These are phyloP conservation scores for Fusarium oligoseptatum DNA, from an alignment of 2,329 filamentous ascomycete species.

Conservation along the genomic window DNA sequence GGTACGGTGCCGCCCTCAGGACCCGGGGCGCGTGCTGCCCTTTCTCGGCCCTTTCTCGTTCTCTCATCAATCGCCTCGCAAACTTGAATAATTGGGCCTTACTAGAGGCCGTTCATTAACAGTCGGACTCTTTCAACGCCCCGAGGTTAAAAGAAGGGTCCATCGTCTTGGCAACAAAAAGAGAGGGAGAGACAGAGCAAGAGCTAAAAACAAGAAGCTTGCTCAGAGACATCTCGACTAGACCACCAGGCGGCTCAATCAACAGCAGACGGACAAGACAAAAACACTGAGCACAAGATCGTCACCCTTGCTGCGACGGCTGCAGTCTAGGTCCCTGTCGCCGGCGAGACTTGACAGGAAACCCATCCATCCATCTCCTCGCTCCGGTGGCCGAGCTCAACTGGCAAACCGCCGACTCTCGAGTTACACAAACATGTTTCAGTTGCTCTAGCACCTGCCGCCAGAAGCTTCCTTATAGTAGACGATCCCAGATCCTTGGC, in stretches of 20 bases:
- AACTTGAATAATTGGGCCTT: slow-evolving; percentile 23
- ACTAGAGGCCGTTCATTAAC: slow-evolving; percentile 9
- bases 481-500: slow-evolving; percentile 23
- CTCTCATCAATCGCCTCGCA: slow-evolving; percentile 28
- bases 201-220: slow-evolving; percentile 17
- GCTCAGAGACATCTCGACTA: slow-evolving; percentile 19
- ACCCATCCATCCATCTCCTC: slow-evolving; percentile 17
- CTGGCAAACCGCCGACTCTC: slow-evolving; percentile 47
- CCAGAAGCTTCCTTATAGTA: slow-evolving; percentile 45
- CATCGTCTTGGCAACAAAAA: not conserved
- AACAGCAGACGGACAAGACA: slow-evolving; percentile 31
- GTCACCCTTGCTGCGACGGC: slow-evolving; percentile 20
- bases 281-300: slow-evolving; percentile 40
- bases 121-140: slow-evolving; percentile 5
- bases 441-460: slow-evolving; percentile 43
- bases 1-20: slow-evolving; percentile 21
- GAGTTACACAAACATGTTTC: slow-evolving; percentile 55
- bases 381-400: slow-evolving; percentile 42
- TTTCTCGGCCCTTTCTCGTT: slow-evolving; percentile 42
- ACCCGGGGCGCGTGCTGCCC: slow-evolving; percentile 35
- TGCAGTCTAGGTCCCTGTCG: slow-evolving; percentile 18
- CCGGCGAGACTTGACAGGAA: slow-evolving; percentile 21
- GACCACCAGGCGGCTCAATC: slow-evolving; percentile 8
- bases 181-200: slow-evolving; percentile 3
- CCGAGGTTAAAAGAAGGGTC: slow-evolving; percentile 3